Evolutionary conservation across 805 yeast species (phyloP).

Genomic region (Saccharomycopsis fibuligera): DNA sequence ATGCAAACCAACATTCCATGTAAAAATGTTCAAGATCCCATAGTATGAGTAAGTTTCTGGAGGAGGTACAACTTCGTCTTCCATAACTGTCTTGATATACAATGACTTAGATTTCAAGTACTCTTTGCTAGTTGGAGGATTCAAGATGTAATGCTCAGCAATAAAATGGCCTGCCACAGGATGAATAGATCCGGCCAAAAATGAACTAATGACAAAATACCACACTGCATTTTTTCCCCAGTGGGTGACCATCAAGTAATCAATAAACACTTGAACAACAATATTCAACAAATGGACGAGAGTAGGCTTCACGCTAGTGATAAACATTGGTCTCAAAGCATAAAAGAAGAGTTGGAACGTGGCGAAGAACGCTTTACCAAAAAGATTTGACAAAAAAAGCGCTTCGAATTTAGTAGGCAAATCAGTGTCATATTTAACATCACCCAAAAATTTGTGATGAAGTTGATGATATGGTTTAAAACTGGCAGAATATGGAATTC

Average conservation of each 20-base stretch:
- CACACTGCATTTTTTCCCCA: conserved; percentile 62
- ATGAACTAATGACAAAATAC: conserved; percentile 70
- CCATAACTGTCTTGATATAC: conserved; percentile 17
- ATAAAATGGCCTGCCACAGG: conserved; percentile 95
- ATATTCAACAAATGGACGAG: conserved; percentile 65
- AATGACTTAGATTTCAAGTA: conserved; percentile 10
- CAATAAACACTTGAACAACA: conserved; percentile 50
- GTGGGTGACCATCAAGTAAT: conserved; percentile 45
- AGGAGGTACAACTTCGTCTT: conserved; percentile 39
- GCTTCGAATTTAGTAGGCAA: conserved; percentile 81
- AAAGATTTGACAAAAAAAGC: conserved; percentile 58
- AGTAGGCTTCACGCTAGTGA: conserved; percentile 70
- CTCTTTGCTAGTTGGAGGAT: conserved; percentile 37
- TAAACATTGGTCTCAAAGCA: conserved; percentile 84
- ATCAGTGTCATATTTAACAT: conserved; percentile 77
- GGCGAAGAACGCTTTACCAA: conserved; percentile 88
- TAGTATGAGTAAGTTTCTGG: conserved; percentile 85
- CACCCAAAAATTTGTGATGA: conserved; percentile 89
- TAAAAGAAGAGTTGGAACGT: conserved; percentile 85
- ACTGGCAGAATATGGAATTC: conserved; percentile 82
- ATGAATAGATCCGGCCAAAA: conserved; percentile 85
- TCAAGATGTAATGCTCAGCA: conserved; percentile 84
- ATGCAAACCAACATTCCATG: conserved; percentile 93
- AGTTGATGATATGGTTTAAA: conserved; percentile 85
- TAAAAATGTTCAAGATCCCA: conserved; percentile 67